Percentiles rank a stretch among this genome's conserved stretches.
phyloP scores from a whole-genome alignment of 352 stramenopile genomes.

The Phytophthora melonis region DNA sequence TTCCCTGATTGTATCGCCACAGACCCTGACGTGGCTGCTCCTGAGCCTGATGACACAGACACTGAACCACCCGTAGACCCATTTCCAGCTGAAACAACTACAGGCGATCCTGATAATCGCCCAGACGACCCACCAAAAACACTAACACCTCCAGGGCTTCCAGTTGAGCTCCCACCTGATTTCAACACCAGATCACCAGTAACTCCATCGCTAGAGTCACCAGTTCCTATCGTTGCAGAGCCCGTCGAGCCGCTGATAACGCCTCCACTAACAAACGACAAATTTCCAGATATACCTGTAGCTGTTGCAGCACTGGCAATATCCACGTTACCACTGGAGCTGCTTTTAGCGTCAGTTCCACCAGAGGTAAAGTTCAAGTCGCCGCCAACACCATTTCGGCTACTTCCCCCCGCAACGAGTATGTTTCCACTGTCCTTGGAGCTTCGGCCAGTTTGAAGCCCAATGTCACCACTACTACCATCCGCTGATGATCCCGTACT shows the following conservation, averaged over 20 bases:
- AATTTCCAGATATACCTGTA: conserved; percentile 21
- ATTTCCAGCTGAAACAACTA: conserved; percentile 26
- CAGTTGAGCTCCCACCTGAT: conserved; percentile 24
- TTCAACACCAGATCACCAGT: conserved; percentile 27
- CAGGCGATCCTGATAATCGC: conserved; percentile 14
- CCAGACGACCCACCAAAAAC: conserved; percentile 25
- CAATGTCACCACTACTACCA: conserved; percentile 35
- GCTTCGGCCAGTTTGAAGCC: conserved; percentile 20
- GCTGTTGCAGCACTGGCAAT: conserved; percentile 23
- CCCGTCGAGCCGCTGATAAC: conserved; percentile 23
- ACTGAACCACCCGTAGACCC: conserved; percentile 28
- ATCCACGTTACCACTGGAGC: conserved; percentile 22
- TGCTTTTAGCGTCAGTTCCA: conserved; percentile 18
- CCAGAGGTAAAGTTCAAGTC: conserved; percentile 27
- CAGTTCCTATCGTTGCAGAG: conserved; percentile 22
- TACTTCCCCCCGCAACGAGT: conserved; percentile 25
- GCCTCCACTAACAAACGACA: conserved; percentile 23
- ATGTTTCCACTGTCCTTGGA: conserved; percentile 29
- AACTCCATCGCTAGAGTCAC: conserved; percentile 28
- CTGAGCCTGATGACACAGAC: conserved; percentile 30
- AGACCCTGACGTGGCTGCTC: conserved; percentile 20
- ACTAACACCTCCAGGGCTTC: conserved; percentile 20
- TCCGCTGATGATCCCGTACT: conserved; percentile 23
- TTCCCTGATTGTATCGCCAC: conserved; percentile 26
- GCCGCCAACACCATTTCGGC: conserved; percentile 21